These are phyloP conservation scores for Chenopodium suecicum DNA, from an alignment of 148 eudicot species.

Conservation along the genomic window DNA sequence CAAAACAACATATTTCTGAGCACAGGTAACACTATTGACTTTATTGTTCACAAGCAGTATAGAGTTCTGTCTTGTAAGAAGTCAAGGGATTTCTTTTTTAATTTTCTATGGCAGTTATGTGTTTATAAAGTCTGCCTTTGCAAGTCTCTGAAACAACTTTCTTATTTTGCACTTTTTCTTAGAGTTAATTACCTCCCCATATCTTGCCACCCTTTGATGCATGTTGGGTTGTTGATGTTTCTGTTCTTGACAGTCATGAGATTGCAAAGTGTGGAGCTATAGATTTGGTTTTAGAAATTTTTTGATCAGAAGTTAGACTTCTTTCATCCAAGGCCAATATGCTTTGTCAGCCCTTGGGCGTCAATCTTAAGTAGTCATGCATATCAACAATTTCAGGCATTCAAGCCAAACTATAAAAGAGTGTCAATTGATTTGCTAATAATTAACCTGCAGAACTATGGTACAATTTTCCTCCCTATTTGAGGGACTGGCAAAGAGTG, in stretches of 20 bases:
- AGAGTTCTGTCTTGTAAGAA: constrained; percentile 4
- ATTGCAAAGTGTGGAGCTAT: neutral
- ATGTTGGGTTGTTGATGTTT: neutral
- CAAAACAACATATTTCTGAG: neutral
- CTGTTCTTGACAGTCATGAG: neutral
- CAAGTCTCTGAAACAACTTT: neutral
- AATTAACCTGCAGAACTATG: constrained; percentile 26
- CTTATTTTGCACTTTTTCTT: neutral
- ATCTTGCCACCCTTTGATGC: neutral
- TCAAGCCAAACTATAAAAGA: constrained; percentile 8
- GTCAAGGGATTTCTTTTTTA: neutral
- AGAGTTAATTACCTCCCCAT: neutral
- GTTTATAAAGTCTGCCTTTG: neutral
- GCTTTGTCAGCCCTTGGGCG: neutral
- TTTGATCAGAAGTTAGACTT: neutral
- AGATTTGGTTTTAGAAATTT: neutral
- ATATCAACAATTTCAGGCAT: neutral
- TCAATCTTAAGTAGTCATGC: constrained; percentile 1
- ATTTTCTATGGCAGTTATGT: neutral
- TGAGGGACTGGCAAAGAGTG: constrained; percentile 36
- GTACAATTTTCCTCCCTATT: constrained; percentile 33
- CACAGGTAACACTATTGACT: constrained; percentile 11
- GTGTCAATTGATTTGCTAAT: constrained; percentile 3
- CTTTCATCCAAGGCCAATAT: neutral
- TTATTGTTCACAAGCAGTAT: neutral